Base-by-base conservation (phyloP, 768 basidiomycete genomes). In the Boletus vermiculosoides region DNA sequence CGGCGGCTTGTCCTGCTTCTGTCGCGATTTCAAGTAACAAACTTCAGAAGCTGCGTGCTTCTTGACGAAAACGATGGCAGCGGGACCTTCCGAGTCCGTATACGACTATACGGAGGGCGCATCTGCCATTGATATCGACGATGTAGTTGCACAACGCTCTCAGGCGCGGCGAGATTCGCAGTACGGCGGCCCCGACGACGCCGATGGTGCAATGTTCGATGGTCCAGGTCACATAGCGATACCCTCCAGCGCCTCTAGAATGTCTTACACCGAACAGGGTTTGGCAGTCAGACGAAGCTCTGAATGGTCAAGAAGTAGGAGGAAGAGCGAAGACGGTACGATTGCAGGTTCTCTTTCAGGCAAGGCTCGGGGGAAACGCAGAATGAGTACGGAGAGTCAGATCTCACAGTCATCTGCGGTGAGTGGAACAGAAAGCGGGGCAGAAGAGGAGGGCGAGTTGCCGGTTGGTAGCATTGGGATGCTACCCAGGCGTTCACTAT, bases 61-160 rank as follows among this genome's bases (percentile, higher is more conserved):
- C 44, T 22, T 5, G 36, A 48, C 13, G 6, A 47, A 37, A 48
- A 44, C 48, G 8, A 72, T 71, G 71, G 50, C 61, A 15, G 9
- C 58, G 6, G 44, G 50, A 13, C 28, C 54, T 39, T 50, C 72
- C 28, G 55, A 41, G 22, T 39, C 68, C 31, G 48, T 56, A 8
- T 39, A 78, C 61, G 92, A 94, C 74, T 94, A 94, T 69, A 93
- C 92, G 1, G 92, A 94, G 63, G 92, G 91, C 40, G 92, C 92
- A 34, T 87, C 89, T 12, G 77, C 84, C 8, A 76, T 84, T 31
- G 92, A 92, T 58, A 92, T 95, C 44, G 72, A 82, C 56, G 71
- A 77, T 60, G 91, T 81, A 18, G 63, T 87, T n/a, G 73, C 74
- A 36, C 81, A 78, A 59, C 76, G 64, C 50, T 77, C 78, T 42